Percentiles rank a stretch among this genome's conserved stretches.
Evolutionary conservation across 202 grass and related monocot genomes (phyloP).

Genomic region (Zizania palustris): DNA sequence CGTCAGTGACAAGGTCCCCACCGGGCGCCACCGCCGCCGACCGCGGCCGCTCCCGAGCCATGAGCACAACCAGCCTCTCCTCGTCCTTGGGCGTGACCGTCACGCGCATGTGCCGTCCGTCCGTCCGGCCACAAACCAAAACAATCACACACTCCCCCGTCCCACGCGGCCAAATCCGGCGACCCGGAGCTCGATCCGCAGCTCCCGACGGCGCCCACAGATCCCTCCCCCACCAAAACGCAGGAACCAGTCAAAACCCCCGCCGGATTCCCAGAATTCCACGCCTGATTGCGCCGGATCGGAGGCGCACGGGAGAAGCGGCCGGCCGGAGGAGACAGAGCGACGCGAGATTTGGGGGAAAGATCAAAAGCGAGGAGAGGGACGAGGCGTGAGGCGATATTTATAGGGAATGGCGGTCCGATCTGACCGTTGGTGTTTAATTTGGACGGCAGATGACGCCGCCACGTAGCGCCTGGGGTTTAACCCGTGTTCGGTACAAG

Average conservation of each 20-base stretch:
- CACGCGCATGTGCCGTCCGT: slow-evolving; percentile 54
- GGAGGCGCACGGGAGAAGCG: background rate
- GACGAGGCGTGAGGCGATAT: background rate
- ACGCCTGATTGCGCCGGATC: slow-evolving; percentile 21
- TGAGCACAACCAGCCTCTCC: slow-evolving; percentile 52
- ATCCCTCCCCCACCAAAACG: background rate
- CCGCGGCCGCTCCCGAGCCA: slow-evolving; percentile 67
- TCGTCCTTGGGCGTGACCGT: slow-evolving; percentile 61
- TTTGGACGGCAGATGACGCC: slow-evolving; percentile 24
- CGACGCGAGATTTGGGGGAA: slow-evolving; percentile 43
- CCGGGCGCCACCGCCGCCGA: slow-evolving; percentile 51
- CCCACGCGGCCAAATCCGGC: slow-evolving; percentile 40
- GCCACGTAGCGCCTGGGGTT: slow-evolving; percentile 16
- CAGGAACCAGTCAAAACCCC: background rate
- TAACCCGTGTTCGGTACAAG: background rate
- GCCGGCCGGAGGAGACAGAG: background rate
- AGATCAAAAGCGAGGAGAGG: background rate
- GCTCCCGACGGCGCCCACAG: slow-evolving; percentile 4
- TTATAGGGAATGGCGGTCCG: slow-evolving; percentile 1
- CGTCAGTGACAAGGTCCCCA: slow-evolving; percentile 48
- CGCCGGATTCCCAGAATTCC: slow-evolving; percentile 11
- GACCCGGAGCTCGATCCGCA: slow-evolving; percentile 25
- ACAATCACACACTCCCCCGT: slow-evolving; percentile 36
- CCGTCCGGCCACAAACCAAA: background rate
- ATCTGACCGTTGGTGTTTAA: slow-evolving; percentile 51